A percentile compares a stretch with the other conserved stretches of the same genome.
These are phyloP conservation scores for Cladosporium sp. DNA, from an alignment of 2,329 filamentous ascomycete species.

Conservation along the genomic window DNA sequence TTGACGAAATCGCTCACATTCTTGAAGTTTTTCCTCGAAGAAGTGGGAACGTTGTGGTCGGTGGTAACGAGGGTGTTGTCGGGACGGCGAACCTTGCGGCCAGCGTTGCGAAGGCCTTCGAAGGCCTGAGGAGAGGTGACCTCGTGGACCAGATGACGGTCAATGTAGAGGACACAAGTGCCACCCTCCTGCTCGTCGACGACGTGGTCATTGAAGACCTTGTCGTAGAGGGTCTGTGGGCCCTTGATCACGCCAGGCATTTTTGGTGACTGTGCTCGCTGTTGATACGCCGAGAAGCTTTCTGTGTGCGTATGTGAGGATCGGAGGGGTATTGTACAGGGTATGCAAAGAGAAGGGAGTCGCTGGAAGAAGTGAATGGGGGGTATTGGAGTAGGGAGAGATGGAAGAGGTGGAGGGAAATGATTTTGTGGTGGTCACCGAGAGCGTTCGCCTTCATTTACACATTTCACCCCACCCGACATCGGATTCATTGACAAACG, in stretches of 20 bases:
- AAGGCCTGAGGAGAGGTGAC: constrained; percentile 99
- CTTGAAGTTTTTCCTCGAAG: constrained; percentile 86
- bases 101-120: constrained; percentile 86
- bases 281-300: not conserved
- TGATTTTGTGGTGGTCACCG: not conserved
- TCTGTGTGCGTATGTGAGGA: not conserved
- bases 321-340: not conserved
- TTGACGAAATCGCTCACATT: constrained; percentile 91
- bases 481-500: constrained; percentile 9
- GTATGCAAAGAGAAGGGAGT: not conserved
- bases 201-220: constrained; percentile 91
- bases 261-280: constrained; percentile 6
- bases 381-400: not conserved
- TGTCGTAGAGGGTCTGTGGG: constrained; percentile 64
- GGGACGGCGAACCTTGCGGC: constrained; percentile 80
- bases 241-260: constrained; percentile 32
- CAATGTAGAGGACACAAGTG: constrained; percentile 88
- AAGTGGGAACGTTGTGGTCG: constrained; percentile 94
- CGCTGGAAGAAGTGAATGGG: not conserved
- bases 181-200: constrained; percentile 94
- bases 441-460: not conserved
- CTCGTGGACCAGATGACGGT: constrained; percentile 95
- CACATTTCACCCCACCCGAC: constrained; percentile 10
- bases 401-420: not conserved
- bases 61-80: constrained; percentile 96